phyloP scores from a whole-genome alignment of 2,329 filamentous ascomycete genomes.

The Anthostomella pinea region DNA sequence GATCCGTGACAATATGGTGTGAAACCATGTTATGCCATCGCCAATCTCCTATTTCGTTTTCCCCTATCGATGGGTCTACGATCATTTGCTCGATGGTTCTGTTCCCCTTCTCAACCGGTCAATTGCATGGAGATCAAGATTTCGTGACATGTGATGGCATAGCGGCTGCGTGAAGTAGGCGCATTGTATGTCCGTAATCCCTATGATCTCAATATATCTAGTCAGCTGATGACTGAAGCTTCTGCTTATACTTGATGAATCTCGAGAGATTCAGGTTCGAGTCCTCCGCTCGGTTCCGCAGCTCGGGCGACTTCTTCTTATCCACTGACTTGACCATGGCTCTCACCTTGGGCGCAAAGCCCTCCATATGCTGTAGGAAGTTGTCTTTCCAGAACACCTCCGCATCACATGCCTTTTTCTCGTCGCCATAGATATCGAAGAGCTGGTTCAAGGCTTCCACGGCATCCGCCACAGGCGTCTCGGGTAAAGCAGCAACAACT shows the following conservation, averaged over 20 bases:
- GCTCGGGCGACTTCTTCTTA: conserved; percentile 54
- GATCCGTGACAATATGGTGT: too few relatives aligned
- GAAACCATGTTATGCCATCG: too few relatives aligned
- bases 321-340: conserved; percentile 59
- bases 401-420: conserved; percentile 54
- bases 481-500: conserved; percentile 49
- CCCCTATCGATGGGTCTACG: too few relatives aligned
- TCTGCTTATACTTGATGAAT: conserved; percentile 65
- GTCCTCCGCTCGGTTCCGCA: conserved; percentile 60
- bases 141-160: too few relatives aligned
- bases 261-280: conserved; percentile 56
- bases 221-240: too few relatives aligned
- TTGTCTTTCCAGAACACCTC: conserved; percentile 63
- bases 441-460: conserved; percentile 65
- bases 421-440: conserved; percentile 66
- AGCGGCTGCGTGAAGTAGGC: too few relatives aligned
- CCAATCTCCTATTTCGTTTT: too few relatives aligned
- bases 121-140: too few relatives aligned
- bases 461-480: conserved; percentile 53
- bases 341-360: conserved; percentile 50
- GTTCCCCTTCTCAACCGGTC: too few relatives aligned
- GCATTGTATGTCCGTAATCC: too few relatives aligned
- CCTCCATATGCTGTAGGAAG: conserved; percentile 58
- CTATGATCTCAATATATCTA: too few relatives aligned
- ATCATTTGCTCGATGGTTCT: too few relatives aligned